phyloP scores from a whole-genome alignment of 2,329 filamentous ascomycete genomes.

The Emergomyces africanus region DNA sequence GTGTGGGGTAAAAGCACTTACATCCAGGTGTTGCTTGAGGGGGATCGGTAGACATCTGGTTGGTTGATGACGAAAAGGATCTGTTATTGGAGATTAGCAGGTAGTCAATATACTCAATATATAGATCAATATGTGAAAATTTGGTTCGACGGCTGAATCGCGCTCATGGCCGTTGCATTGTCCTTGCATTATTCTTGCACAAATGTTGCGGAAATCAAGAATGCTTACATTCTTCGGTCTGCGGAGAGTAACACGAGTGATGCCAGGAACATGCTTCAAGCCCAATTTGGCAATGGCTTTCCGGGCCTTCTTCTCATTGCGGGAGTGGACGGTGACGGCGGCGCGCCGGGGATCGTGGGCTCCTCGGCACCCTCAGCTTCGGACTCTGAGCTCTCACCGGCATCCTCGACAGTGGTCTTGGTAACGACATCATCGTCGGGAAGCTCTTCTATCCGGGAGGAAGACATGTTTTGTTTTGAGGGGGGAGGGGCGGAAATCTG shows the following conservation, averaged over 20 bases:
- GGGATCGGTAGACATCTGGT: constrained; percentile 98
- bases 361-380: constrained; percentile 40
- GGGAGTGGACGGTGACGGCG: constrained; percentile 84
- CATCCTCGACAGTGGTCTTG: constrained; percentile 71
- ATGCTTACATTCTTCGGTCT: constrained; percentile 91
- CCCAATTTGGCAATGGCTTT: constrained; percentile 99
- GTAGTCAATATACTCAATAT: neutral
- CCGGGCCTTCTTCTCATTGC: constrained; percentile 99
- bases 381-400: constrained; percentile 38
- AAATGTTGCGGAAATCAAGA: neutral
- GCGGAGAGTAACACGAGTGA: constrained; percentile 94
- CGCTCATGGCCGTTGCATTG: neutral
- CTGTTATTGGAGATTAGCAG: constrained; percentile 35
- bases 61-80: constrained; percentile 99
- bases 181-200: too few species aligned
- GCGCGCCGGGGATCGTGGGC: constrained; percentile 63
- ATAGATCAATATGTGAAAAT: neutral
- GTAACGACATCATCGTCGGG: constrained; percentile 73
- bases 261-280: constrained; percentile 89
- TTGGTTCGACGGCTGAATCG: neutral
- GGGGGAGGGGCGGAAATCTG: neutral
- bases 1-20: constrained; percentile 39
- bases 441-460: constrained; percentile 57
- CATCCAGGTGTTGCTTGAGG: constrained; percentile 99
- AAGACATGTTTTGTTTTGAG: constrained; percentile 27